Conservation (phyloP, 371 early-diverging fungal species). For the Actinomortierella wolfii region DNA sequence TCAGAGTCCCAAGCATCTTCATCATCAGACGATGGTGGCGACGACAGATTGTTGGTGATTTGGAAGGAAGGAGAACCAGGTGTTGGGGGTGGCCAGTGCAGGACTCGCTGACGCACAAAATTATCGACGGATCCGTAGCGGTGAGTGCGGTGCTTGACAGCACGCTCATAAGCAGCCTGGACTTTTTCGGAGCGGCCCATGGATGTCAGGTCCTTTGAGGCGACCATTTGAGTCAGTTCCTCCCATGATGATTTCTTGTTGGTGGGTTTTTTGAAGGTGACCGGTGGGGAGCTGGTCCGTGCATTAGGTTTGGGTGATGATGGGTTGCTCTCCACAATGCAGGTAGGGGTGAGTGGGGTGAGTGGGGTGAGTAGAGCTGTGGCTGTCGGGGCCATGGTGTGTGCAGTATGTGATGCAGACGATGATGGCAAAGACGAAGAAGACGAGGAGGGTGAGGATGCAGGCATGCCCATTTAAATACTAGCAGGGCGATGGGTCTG, state of each 20-base stretch:
- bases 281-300: constrained; percentile 7
- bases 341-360: too few relatives aligned
- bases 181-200: constrained; percentile 42
- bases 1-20: constrained; percentile 27
- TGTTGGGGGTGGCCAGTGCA: constrained; percentile 29
- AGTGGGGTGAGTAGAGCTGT: too few relatives aligned
- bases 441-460: neutral
- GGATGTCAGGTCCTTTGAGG: constrained; percentile 29
- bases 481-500: neutral
- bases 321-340: too few relatives aligned
- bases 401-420: constrained; percentile 13
- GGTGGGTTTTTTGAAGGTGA: constrained; percentile 45
- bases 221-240: constrained; percentile 32
- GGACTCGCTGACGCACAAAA: constrained; percentile 39
- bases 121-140: constrained; percentile 42
- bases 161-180: constrained; percentile 32
- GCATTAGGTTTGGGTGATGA: too few relatives aligned
- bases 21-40: constrained; percentile 13
- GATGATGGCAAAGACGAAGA: constrained; percentile 1
- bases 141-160: constrained; percentile 31
- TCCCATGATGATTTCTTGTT: constrained; percentile 34
- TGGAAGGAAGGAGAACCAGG: constrained; percentile 10
- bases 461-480: too few relatives aligned
- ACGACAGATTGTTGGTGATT: neutral
- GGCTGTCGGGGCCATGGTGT: too few relatives aligned